Conservation (phyloP, 805 yeast genomes). For the Candida ponderosae region DNA sequence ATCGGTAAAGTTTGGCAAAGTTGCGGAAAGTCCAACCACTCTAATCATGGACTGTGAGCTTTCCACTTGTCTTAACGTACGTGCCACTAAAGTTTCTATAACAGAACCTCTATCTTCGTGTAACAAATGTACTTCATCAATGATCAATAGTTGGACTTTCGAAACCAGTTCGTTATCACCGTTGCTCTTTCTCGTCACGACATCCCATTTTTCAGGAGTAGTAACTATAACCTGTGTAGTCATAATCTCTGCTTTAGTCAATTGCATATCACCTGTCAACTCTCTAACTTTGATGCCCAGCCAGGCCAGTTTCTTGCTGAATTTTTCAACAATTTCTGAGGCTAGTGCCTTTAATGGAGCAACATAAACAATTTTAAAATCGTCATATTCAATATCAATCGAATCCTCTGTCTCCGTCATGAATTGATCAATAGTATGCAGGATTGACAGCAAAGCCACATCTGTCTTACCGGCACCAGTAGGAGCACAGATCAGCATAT, state of each 20-base stretch:
- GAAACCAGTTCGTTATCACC: constrained; percentile 83
- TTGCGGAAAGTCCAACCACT: constrained; percentile 91
- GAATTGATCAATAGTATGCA: constrained; percentile 72
- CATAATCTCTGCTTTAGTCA: constrained; percentile 70
- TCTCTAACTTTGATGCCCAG: constrained; percentile 82
- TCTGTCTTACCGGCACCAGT: constrained; percentile 98
- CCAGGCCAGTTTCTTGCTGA: constrained; percentile 70
- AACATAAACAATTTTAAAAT: constrained; percentile 85
- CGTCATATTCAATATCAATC: constrained; percentile 66
- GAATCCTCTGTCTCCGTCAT: constrained; percentile 45
- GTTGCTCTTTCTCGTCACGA: constrained; percentile 85
- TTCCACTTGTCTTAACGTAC: constrained; percentile 93
- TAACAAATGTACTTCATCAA: constrained; percentile 92
- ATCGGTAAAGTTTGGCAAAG: constrained; percentile 84
- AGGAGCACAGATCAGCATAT: constrained; percentile 95
- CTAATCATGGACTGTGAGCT: constrained; percentile 89
- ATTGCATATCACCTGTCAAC: constrained; percentile 92
- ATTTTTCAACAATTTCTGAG: constrained; percentile 92
- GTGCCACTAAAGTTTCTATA: constrained; percentile 88
- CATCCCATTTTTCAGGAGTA: constrained; percentile 97
- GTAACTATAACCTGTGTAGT: constrained; percentile 86
- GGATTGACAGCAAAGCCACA: constrained; percentile 74
- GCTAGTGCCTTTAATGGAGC: constrained; percentile 94
- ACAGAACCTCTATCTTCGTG: constrained; percentile 99
- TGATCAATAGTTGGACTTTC: constrained; percentile 77